Conservation (phyloP, 2,329 filamentous ascomycete genomes). For the Phialophora macrospora region DNA sequence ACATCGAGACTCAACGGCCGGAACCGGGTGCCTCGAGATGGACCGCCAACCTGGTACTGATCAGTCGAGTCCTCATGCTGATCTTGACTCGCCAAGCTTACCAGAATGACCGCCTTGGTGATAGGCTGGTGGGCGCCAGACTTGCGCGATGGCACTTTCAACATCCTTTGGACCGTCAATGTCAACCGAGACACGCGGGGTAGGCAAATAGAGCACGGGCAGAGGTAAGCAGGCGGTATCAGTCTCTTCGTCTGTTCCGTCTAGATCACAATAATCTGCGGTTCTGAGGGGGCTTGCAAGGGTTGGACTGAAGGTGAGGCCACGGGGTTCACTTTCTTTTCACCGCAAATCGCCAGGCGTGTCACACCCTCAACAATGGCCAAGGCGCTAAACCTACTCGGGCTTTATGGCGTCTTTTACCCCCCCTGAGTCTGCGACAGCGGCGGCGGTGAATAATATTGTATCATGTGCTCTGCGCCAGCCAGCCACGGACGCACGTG, state of each 20-base stretch:
- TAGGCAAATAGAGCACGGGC: neutral
- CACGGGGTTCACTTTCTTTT: slow-evolving; percentile 28
- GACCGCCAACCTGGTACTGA: slow-evolving; percentile 78
- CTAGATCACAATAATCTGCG: neutral
- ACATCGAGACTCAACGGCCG: slow-evolving; percentile 92
- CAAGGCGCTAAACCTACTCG: slow-evolving; percentile 18
- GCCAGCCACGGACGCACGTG: slow-evolving; percentile 27
- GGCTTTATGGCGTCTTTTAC: neutral
- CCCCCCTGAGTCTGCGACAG: neutral
- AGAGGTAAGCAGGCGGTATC: neutral
- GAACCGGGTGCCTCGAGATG: slow-evolving; percentile 93
- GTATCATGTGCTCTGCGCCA: slow-evolving; percentile 17
- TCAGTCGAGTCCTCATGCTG: slow-evolving; percentile 40
- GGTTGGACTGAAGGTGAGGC: slow-evolving; percentile 20
- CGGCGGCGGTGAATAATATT: slow-evolving; percentile 3
- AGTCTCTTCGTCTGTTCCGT: neutral
- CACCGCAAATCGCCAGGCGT: slow-evolving; percentile 11
- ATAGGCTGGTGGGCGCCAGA: slow-evolving; percentile 58
- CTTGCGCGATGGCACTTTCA: slow-evolving; percentile 54
- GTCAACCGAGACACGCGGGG: neutral
- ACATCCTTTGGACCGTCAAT: slow-evolving; percentile 42
- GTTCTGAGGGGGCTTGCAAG: slow-evolving; percentile 3
- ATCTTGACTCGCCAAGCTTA: slow-evolving; percentile 52
- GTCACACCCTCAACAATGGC: slow-evolving; percentile 1
- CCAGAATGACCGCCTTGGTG: slow-evolving; percentile 94